Evolutionary conservation across 257 asterid species (phyloP).

Genomic region (Primulina huaijiensis): DNA sequence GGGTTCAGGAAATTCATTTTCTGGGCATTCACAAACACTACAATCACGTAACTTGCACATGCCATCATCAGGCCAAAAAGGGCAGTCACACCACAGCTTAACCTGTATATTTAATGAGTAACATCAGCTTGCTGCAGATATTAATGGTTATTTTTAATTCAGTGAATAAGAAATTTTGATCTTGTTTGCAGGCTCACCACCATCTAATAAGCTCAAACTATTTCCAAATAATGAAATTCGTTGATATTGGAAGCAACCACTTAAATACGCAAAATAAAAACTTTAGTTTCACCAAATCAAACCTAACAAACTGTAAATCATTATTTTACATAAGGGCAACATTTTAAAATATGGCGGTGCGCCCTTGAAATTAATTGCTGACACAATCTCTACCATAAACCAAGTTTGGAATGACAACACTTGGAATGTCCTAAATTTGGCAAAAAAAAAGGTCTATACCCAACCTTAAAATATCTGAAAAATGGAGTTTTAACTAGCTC

Average conservation of each 20-base stretch:
- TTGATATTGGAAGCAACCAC: background rate
- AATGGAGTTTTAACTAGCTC: slow-evolving; percentile 82
- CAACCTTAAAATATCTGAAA: slow-evolving; percentile 88
- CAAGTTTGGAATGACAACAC: slow-evolving; percentile 6
- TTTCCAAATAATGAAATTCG: background rate
- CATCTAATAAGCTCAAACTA: slow-evolving; percentile 1
- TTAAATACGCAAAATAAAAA: background rate
- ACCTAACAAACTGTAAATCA: background rate
- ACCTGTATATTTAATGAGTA: slow-evolving; percentile 48
- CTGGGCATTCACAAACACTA: slow-evolving; percentile 95
- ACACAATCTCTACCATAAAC: background rate
- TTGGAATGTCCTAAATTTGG: slow-evolving; percentile 14
- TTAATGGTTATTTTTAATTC: slow-evolving; percentile 7
- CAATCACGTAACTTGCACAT: slow-evolving; percentile 96
- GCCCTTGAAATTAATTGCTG: background rate
- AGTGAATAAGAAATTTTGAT: background rate
- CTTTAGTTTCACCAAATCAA: background rate
- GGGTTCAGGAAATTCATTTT: slow-evolving; percentile 76
- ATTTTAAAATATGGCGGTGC: background rate
- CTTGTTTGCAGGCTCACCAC: slow-evolving; percentile 9
- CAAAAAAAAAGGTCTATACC: slow-evolving; percentile 17
- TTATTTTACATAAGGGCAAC: background rate
- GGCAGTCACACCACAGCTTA: slow-evolving; percentile 97
- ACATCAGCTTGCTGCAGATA: slow-evolving; percentile 26
- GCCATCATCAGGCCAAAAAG: slow-evolving; percentile 97